Conservation (phyloP, 805 yeast species). For the Wickerhamomyces mucosus region DNA sequence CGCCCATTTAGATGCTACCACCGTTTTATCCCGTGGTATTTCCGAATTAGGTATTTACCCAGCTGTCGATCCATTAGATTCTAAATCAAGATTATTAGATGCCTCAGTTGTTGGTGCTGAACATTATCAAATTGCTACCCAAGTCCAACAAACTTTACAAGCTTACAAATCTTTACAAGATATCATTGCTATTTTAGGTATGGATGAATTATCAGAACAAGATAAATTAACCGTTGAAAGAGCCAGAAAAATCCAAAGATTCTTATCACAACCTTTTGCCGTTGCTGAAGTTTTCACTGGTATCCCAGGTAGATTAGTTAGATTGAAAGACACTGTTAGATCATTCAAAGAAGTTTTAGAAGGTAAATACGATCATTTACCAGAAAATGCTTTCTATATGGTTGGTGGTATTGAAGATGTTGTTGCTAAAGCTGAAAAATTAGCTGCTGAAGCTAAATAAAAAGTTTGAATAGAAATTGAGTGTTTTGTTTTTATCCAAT, state of each 20-base stretch:
- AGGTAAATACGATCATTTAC: conserved; percentile 98
- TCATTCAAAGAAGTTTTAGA: conserved; percentile 96
- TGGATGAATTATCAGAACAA: conserved; percentile 98
- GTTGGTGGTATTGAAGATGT: conserved; percentile 99
- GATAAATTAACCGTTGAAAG: conserved; percentile 99
- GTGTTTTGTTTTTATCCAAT: neutral
- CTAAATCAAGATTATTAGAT: conserved; percentile 97
- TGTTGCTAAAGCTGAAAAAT: conserved; percentile 96
- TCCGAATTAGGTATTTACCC: conserved; percentile 99
- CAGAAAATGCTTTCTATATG: conserved; percentile 99
- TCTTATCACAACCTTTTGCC: conserved; percentile 99
- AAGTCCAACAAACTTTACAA: conserved; percentile 97
- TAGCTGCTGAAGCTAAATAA: conserved; percentile 86
- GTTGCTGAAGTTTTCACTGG: conserved; percentile 99
- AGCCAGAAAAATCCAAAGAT: conserved; percentile 99
- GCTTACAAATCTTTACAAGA: conserved; percentile 99
- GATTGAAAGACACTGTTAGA: conserved; percentile 87
- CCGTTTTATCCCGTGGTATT: conserved; percentile 99
- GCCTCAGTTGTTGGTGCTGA: conserved; percentile 97
- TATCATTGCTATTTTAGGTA: conserved; percentile 99
- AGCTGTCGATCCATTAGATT: conserved; percentile 99
- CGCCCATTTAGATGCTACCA: conserved; percentile 99
- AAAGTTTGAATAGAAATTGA: neutral
- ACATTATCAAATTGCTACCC: conserved; percentile 92
- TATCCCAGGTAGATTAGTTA: conserved; percentile 95